Evolutionary conservation across 345 rosid species (phyloP).

Genomic region (Euclidium syriacum): DNA sequence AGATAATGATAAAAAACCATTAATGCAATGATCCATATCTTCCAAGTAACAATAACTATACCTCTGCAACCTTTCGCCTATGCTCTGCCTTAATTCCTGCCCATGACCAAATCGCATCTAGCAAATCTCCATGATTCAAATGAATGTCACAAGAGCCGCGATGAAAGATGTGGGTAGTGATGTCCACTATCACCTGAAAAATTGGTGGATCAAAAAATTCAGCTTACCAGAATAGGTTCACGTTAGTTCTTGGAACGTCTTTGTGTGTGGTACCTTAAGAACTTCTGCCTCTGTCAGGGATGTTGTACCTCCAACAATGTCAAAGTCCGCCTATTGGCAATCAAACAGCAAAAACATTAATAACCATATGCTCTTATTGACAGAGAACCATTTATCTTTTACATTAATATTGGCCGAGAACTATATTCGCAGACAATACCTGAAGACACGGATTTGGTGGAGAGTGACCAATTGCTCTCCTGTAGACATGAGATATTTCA

Average conservation of each 20-base stretch:
- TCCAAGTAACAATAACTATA: slow-evolving; percentile 21
- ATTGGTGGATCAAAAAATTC: slow-evolving; percentile 3
- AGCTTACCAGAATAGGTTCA: too few relatives aligned
- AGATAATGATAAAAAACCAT: not conserved
- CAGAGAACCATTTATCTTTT: not conserved
- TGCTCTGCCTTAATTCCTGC: slow-evolving; percentile 82
- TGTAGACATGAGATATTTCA: slow-evolving; percentile 75
- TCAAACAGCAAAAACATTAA: slow-evolving; percentile 17
- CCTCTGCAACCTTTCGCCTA: slow-evolving; percentile 93
- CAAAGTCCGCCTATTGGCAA: slow-evolving; percentile 80
- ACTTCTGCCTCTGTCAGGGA: slow-evolving; percentile 87
- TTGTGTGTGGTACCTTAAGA: slow-evolving; percentile 40
- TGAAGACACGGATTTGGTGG: slow-evolving; percentile 91
- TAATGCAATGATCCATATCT: slow-evolving; percentile 11
- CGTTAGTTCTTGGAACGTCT: too few relatives aligned
- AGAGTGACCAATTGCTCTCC: slow-evolving; percentile 92
- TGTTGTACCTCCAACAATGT: slow-evolving; percentile 85
- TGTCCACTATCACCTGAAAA: slow-evolving; percentile 72
- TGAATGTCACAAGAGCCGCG: slow-evolving; percentile 73
- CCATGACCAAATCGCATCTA: slow-evolving; percentile 96
- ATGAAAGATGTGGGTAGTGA: slow-evolving; percentile 49
- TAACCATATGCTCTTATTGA: slow-evolving; percentile 7
- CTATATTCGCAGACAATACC: slow-evolving; percentile 33
- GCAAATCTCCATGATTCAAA: slow-evolving; percentile 85
- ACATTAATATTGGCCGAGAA: not conserved